Base-by-base conservation (phyloP, 2,329 filamentous ascomycete genomes). In the Aspergillus terreus region DNA sequence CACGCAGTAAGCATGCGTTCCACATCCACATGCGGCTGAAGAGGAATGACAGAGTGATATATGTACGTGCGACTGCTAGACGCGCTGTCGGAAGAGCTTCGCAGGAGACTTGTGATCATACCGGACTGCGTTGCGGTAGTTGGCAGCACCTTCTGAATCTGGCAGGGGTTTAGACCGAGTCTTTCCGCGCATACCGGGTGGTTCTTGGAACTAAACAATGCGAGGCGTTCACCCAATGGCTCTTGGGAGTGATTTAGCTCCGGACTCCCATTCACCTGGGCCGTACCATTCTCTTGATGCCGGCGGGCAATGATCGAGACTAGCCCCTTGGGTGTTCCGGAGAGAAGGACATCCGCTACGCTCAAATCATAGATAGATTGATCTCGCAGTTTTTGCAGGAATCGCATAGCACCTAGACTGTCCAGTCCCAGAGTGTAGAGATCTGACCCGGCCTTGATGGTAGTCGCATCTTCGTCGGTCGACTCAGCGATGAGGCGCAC, bases 81-180 rank as follows among this genome's bases (percentile, higher is more conserved):
- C 0, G 51, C 41, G 12, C 41, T 35, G 40, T 59, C 53, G 1
- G 55, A 50, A 10, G 51, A 58, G 41, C 58, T 63, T 5, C 62
- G 60, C 9, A 66, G 41, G 44, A 70, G 68, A 48, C 69, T 71
- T 4, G 69, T 56, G 9, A 70, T 58, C 58, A 71, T 61, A 48
- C 68, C 67, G 41, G 67, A 70, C 46, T 71, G 67, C 2, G 65
- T 69, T 41, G 58, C 63, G 2, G 69, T 71, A 9, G 67, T 61
- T 4, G 69, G 69, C 4, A 71, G 56, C 14, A 70, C 54, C 44
- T 59, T 59, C 12, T 65, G 54, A 7, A 71, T 60, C 3, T 61
- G 52, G 5, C 51, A 46, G 9, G 53, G 25, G 2, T 27, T 38
- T 15, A 65, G 4, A 30, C 52, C 48, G 25, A 62, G 49, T 41